Evolutionary conservation across 2,329 filamentous ascomycete species (phyloP).

Genomic region (Calonectria leucothoes): DNA sequence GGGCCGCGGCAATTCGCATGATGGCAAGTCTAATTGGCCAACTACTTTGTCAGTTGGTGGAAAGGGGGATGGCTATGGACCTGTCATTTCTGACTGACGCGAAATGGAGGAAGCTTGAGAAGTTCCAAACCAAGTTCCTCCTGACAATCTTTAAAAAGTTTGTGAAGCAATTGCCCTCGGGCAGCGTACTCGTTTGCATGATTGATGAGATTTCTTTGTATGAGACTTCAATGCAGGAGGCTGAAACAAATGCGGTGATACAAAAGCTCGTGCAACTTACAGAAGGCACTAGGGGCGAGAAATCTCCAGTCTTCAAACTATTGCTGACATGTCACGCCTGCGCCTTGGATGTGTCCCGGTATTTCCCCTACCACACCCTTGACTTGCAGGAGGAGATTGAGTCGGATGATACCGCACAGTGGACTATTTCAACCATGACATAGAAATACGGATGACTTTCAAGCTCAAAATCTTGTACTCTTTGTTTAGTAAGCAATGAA

Average conservation of each 20-base stretch:
- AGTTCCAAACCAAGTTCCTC: background rate
- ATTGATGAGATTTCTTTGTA: background rate
- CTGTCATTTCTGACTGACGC: too few species aligned
- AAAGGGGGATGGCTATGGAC: too few species aligned
- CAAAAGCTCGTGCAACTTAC: background rate
- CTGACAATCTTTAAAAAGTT: background rate
- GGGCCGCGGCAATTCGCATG: too few species aligned
- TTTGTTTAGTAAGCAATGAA: too few species aligned
- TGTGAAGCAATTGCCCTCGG: background rate
- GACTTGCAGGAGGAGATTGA: background rate
- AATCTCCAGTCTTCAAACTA: background rate
- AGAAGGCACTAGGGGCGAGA: background rate
- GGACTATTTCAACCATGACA: background rate
- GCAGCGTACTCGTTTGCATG: background rate
- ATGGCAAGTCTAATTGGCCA: too few species aligned
- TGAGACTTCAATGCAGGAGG: background rate
- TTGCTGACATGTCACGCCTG: background rate
- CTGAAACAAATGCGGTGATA: background rate
- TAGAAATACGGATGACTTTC: too few species aligned
- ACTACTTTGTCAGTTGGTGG: too few species aligned
- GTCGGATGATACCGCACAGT: background rate
- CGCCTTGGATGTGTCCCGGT: background rate
- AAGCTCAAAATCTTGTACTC: too few species aligned
- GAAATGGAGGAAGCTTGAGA: background rate
- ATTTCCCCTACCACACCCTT: background rate